Base-by-base conservation (phyloP, 352 stramenopile genomes). In the Blastocystis hominis region DNA sequence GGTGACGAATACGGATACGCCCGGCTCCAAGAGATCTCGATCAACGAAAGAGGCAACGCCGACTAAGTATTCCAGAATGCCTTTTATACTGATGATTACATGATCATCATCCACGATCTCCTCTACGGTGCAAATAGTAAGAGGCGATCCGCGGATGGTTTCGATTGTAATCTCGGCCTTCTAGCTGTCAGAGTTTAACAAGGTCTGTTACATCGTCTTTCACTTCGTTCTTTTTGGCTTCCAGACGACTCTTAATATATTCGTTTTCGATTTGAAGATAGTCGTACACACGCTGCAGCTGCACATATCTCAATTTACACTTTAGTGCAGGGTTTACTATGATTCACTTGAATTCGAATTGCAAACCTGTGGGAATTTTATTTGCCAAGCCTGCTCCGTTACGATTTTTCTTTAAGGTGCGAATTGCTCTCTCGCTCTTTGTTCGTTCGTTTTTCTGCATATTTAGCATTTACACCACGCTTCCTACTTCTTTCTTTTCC, bases 101-200 rank as follows among this genome's bases (percentile, higher is more conserved):
- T 99, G 97, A 91, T 98, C 99, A 91, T 99, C 97, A 91, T 99
- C 97, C 89, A 99, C 99, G 91, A 99, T 97, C 91, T 99, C 97
- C 90, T 99, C 97, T 7, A 99, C 92, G 50, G 94, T 98, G 69
- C 97, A 97, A 42, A 99, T 96, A 56, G 93, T 94, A 91, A 99
- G 95, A 61, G 97, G 97, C 47, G 93, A 97, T 72, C 97, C 97
- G 40, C 97, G 94, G 61, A 99, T 92, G 86, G 99, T 96, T 88
- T 99, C 97, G 69, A 99, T 94, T 91, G 99, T 99, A 70, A 97
- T 96, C 61, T 96, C 93, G 89, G 99, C 95, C 89, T 98, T 96
- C 90, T 98, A 94, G n/a, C 10, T n/a, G 20, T 78, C 47, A 77
- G 10, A 20, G 1, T 15, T 3, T 10, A 13, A 9, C 66, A n/a